These are phyloP conservation scores for Luzula sylvatica DNA, from an alignment of 176 grass and related monocot genomes.

Conservation along the genomic window DNA sequence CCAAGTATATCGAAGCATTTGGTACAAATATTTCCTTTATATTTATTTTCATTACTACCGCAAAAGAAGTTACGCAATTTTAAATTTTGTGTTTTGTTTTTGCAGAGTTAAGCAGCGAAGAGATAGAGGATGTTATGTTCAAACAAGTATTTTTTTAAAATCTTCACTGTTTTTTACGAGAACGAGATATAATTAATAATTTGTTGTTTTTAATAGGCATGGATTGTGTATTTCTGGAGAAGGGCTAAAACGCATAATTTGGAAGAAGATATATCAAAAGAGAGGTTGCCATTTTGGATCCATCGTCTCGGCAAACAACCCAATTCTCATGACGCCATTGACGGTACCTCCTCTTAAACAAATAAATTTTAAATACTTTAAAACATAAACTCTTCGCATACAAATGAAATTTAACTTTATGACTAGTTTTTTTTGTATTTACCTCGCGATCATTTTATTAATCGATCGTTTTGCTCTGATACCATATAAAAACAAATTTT, in stretches of 20 bases:
- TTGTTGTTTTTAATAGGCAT: slow-evolving; percentile 36
- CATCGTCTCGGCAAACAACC: slow-evolving; percentile 46
- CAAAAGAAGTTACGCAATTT: not conserved
- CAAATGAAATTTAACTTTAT: not conserved
- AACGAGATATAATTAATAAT: too few relatives aligned
- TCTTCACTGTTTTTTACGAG: not conserved
- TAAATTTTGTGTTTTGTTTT: slow-evolving; percentile 22
- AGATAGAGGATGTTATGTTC: slow-evolving; percentile 84
- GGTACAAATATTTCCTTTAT: slow-evolving; percentile 38
- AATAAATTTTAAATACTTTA: not conserved
- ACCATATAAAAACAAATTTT: not conserved
- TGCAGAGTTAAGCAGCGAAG: slow-evolving; percentile 79
- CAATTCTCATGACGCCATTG: slow-evolving; percentile 76
- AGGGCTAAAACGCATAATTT: slow-evolving; percentile 62
- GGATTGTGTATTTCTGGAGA: slow-evolving; percentile 88
- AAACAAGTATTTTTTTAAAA: slow-evolving; percentile 45
- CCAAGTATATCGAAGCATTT: slow-evolving; percentile 81
- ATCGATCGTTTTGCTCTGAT: not conserved
- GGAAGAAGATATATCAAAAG: slow-evolving; percentile 87
- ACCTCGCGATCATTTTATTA: not conserved
- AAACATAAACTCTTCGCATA: not conserved
- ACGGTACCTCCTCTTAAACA: slow-evolving; percentile 37
- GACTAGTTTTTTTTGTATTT: not conserved
- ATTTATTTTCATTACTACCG: slow-evolving; percentile 9
- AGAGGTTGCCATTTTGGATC: slow-evolving; percentile 67